These are phyloP conservation scores for Quercus aquifolioides DNA, from an alignment of 306 rosid species.

Conservation along the genomic window DNA sequence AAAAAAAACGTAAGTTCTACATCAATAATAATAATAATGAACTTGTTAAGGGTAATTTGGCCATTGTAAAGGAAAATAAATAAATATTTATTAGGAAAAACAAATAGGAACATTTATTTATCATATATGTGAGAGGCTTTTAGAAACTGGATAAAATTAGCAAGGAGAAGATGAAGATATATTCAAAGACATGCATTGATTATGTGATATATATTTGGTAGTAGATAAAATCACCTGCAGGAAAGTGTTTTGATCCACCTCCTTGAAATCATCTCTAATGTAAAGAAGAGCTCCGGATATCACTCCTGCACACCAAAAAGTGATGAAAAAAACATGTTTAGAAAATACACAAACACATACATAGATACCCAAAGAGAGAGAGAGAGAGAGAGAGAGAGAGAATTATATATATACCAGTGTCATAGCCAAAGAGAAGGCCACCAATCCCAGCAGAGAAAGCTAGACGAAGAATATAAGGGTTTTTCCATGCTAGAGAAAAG, in stretches of 20 bases:
- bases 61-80: no score
- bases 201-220: background rate
- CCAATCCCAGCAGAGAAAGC: constrained; percentile 76
- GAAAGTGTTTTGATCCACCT: constrained; percentile 36
- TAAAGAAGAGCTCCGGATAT: constrained; percentile 63
- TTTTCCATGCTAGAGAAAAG: constrained; percentile 51
- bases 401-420: constrained; percentile 36
- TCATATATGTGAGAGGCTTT: no score
- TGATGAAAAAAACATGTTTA: background rate
- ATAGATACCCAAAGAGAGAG: background rate
- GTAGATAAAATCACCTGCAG: constrained; percentile 38
- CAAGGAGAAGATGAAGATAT: no score
- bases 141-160: no score
- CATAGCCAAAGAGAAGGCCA: constrained; percentile 66
- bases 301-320: constrained; percentile 38
- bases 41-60: background rate
- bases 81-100: no score
- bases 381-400: background rate
- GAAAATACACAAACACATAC: no score
- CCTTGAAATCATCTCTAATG: constrained; percentile 55
- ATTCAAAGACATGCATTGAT: no score
- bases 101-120: no score
- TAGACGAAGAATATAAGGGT: constrained; percentile 65
- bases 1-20: no score
- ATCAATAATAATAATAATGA: no score